These are phyloP conservation scores for Berkeleyomyces rouxiae DNA, from an alignment of 2,329 filamentous ascomycete species.

Conservation along the genomic window DNA sequence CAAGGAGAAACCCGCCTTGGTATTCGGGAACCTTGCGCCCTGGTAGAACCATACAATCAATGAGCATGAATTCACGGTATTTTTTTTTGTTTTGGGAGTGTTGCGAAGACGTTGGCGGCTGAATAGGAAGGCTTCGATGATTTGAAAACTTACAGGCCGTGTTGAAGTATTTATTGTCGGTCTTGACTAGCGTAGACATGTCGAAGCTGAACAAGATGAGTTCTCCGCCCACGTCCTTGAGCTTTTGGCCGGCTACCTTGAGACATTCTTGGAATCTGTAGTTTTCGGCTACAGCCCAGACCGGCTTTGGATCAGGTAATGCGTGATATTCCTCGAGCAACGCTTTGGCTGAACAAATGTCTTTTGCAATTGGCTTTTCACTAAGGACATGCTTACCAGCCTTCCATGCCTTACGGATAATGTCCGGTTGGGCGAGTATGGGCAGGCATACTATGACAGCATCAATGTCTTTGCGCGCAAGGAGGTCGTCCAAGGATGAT, in stretches of 20 bases:
- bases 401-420: slow-evolving; percentile 40
- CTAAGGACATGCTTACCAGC: slow-evolving; percentile 54
- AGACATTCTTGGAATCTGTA: slow-evolving; percentile 46
- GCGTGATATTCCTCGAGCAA: slow-evolving; percentile 24
- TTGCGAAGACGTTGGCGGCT: too few relatives aligned
- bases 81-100: too few relatives aligned
- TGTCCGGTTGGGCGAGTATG: slow-evolving; percentile 41
- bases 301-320: slow-evolving; percentile 19
- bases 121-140: not conserved
- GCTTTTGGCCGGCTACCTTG: slow-evolving; percentile 25
- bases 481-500: slow-evolving; percentile 32
- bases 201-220: slow-evolving; percentile 25
- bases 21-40: slow-evolving; percentile 53
- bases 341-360: slow-evolving; percentile 29
- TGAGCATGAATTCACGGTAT: slow-evolving; percentile 5
- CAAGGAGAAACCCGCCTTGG: slow-evolving; percentile 62
- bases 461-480: slow-evolving; percentile 35
- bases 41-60: not conserved
- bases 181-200: slow-evolving; percentile 27
- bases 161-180: slow-evolving; percentile 30
- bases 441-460: slow-evolving; percentile 45
- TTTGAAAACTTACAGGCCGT: slow-evolving; percentile 25
- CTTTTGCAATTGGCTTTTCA: slow-evolving; percentile 52
- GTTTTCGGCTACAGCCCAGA: slow-evolving; percentile 55
- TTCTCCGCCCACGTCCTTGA: slow-evolving; percentile 12